These are phyloP conservation scores for Fusarium fujikuroi DNA, from an alignment of 2,329 filamentous ascomycete genomes.

Conservation along the genomic window DNA sequence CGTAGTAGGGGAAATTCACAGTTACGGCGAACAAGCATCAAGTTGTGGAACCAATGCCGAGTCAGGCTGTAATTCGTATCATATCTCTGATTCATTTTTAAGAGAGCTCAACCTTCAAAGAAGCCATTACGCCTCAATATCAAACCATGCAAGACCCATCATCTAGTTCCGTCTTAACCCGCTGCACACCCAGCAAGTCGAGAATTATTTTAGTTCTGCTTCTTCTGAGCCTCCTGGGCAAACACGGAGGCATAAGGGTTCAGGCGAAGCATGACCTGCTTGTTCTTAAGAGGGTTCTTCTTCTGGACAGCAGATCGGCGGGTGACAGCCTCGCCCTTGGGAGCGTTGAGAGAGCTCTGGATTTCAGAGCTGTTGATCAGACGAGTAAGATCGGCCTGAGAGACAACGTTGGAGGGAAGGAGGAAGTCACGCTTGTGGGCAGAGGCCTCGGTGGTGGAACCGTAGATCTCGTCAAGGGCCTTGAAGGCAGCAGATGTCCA, in stretches of 20 bases:
- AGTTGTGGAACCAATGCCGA: conserved; percentile 29
- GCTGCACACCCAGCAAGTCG: conserved; percentile 55
- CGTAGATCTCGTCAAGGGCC: conserved; percentile 97
- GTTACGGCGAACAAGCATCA: background rate
- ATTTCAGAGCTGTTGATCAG: conserved; percentile 99
- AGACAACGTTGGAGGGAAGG: conserved; percentile 89
- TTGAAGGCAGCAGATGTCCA: conserved; percentile 98
- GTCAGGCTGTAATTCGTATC: conserved; percentile 46
- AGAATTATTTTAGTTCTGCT: conserved; percentile 50
- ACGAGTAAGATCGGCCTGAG: conserved; percentile 94
- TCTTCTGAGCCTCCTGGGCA: conserved; percentile 70
- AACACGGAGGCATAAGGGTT: conserved; percentile 97
- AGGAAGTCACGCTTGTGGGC: conserved; percentile 99
- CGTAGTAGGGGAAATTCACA: background rate
- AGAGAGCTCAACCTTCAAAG: conserved; percentile 49
- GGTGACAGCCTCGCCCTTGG: conserved; percentile 88
- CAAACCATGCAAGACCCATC: conserved; percentile 49
- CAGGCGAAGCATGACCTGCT: conserved; percentile 97
- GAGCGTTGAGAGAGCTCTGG: conserved; percentile 92
- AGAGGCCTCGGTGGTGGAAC: conserved; percentile 87
- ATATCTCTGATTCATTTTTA: conserved; percentile 51
- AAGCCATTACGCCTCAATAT: conserved; percentile 54
- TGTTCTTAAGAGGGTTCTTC: conserved; percentile 99
- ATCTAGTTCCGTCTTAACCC: conserved; percentile 42
- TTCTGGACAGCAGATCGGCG: conserved; percentile 95